Evolutionary conservation across 2,329 filamentous ascomycete genomes (phyloP), one percentile per base, ranked within the genome.

Genomic region (Cordyceps sp.): DNA sequence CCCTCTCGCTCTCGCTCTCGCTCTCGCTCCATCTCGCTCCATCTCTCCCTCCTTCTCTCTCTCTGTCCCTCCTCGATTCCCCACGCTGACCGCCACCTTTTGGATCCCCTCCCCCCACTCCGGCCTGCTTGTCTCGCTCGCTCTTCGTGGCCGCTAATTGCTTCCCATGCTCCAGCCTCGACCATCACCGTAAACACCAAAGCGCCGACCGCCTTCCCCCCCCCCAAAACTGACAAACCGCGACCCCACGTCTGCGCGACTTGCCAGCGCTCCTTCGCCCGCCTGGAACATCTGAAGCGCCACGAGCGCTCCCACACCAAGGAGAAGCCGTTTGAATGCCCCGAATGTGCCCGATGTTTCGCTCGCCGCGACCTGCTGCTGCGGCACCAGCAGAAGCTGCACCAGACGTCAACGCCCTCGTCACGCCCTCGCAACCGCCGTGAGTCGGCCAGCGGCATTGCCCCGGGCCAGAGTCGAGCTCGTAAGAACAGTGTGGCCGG

Each of bases 301-400:
- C 90, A 98, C 57, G 90, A 96, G 59, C 74, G 90, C 39, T 93
- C 85, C n/a, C 86, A 94, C 53, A 94, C 86, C 28, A 94, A 98
- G 55, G 86, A 98, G 60, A 98, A 98, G 64, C 90, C 90, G 1
- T 98, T 98, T 46, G 85, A 94, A 57, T 98, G 90, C 48, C 83
- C 84, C 19, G 84, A 96, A 54, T 98, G 90, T 57, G 71, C 83
- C 24, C 66, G 90, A 58, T 96, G 90, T 59, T 98, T 98, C 57
- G 90, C 90, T 37, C 75, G 90, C 38, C 75, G 90, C 42, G 90
- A 98, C 55, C 59, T 98, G 43, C 68, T 98, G 34, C 63, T 98
- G 42, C 75, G 90, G 37, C 90, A 98, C 58, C 90, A 98, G 66
- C 90, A 98, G 64, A 98, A 98, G 65, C 70, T 98, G 30, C 90